Evolutionary conservation across 306 rosid species (phyloP).

Genomic region (Cucurbita maxima): DNA sequence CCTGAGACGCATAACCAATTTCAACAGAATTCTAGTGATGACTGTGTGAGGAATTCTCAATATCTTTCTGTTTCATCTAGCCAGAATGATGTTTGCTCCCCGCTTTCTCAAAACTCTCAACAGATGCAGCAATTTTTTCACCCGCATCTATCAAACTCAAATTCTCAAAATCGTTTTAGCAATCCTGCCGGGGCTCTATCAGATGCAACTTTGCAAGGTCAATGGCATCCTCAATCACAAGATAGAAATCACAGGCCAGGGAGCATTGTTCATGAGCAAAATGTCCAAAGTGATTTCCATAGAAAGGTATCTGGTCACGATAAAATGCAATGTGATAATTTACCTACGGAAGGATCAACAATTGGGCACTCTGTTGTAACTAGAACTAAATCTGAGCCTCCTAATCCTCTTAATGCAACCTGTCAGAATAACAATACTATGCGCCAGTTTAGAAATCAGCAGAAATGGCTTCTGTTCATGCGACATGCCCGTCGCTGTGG

Average conservation of each 20-base stretch:
- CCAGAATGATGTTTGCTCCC: conserved; percentile 40
- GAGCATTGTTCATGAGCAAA: conserved; percentile 21
- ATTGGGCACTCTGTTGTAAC: conserved; percentile 42
- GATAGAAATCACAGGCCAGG: conserved; percentile 21
- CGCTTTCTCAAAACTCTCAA: conserved; percentile 46
- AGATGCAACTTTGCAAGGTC: conserved; percentile 33
- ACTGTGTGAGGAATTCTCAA: conserved; percentile 38
- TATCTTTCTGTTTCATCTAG: conserved; percentile 37
- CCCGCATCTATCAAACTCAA: conserved; percentile 35
- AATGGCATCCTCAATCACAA: conserved; percentile 31
- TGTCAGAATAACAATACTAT: conserved; percentile 12
- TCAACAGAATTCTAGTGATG: conserved; percentile 49
- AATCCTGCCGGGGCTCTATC: conserved; percentile 56
- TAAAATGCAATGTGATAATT: conserved; percentile 76
- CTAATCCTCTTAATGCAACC: conserved; percentile 16
- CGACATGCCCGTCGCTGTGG: conserved; percentile 70
- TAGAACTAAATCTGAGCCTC: conserved; percentile 28
- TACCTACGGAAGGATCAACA: conserved; percentile 51
- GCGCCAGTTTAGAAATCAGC: conserved; percentile 48
- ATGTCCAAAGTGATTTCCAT: conserved; percentile 33
- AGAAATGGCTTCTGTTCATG: conserved; percentile 84
- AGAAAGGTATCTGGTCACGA: conserved; percentile 46
- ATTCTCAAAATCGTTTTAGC: conserved; percentile 55
- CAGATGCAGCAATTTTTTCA: conserved; percentile 43
- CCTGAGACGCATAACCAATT: conserved; percentile 67